These are phyloP conservation scores for Candida michaelii DNA, from an alignment of 805 yeast genomes.

Conservation along the genomic window DNA sequence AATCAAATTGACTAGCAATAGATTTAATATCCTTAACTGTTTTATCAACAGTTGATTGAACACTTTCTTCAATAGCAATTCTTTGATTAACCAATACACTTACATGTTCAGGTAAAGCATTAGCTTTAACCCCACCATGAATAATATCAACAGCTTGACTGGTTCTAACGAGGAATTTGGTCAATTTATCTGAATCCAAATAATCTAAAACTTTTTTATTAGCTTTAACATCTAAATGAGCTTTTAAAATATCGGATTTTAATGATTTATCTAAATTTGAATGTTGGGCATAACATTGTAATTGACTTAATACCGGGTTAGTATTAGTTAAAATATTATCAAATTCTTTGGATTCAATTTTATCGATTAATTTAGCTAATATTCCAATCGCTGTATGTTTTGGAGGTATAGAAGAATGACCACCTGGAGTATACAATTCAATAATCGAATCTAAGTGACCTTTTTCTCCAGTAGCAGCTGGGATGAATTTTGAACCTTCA, in stretches of 20 bases:
- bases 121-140: conserved; percentile 49
- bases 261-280: conserved; percentile 33
- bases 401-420: conserved; percentile 53
- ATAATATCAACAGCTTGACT: conserved; percentile 51
- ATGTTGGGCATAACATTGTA: conserved; percentile 49
- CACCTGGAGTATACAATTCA: conserved; percentile 47
- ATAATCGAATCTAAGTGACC: conserved; percentile 45
- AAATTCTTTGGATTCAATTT: conserved; percentile 38
- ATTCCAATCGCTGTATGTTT: conserved; percentile 50
- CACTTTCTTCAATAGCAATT: conserved; percentile 45
- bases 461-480: conserved; percentile 50
- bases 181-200: conserved; percentile 22
- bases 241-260: conserved; percentile 37
- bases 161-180: conserved; percentile 42
- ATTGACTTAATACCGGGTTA: conserved; percentile 45
- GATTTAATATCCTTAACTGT: conserved; percentile 27
- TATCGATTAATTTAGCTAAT: conserved; percentile 39
- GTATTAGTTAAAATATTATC: conserved; percentile 37
- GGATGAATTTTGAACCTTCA: conserved; percentile 41
- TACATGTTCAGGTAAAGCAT: conserved; percentile 52
- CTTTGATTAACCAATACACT: conserved; percentile 45
- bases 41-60: conserved; percentile 31
- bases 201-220: conserved; percentile 37
- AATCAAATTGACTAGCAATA: conserved; percentile 35
- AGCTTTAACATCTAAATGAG: conserved; percentile 35